phyloP scores from a whole-genome alignment of 192 early-diverging fungal genomes.

The Phlyctochytrium bullatum region DNA sequence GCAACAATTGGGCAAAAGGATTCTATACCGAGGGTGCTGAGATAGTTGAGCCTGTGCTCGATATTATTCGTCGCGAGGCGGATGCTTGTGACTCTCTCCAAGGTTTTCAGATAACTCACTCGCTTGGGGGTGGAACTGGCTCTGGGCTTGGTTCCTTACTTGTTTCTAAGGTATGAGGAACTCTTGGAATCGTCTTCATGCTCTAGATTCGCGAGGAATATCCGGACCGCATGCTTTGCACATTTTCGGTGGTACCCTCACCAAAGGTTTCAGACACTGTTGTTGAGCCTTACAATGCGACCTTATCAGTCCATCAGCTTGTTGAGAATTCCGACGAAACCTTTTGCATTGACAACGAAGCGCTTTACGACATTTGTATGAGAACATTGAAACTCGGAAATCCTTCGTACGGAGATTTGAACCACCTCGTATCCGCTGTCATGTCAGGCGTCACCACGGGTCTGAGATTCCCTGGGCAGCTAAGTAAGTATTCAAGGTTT shows the following conservation, averaged over 20 bases:
- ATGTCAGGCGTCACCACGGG: conserved; percentile 97
- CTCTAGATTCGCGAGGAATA: conserved; percentile 92
- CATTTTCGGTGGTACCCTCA: conserved; percentile 95
- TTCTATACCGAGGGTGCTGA: conserved; percentile 99
- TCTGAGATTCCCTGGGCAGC: conserved; percentile 98
- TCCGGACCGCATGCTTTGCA: conserved; percentile 98
- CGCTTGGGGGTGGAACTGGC: conserved; percentile 96
- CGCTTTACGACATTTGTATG: conserved; percentile 99
- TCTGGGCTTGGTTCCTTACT: conserved; percentile 95
- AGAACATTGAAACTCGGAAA: conserved; percentile 92
- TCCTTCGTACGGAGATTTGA: conserved; percentile 93
- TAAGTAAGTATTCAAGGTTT: conserved; percentile 60
- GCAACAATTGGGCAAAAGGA: conserved; percentile 99
- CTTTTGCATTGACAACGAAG: conserved; percentile 99
- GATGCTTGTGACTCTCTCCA: conserved; percentile 95
- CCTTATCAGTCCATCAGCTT: conserved; percentile 94
- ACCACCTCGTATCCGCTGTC: conserved; percentile 93
- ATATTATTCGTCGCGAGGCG: conserved; percentile 95
- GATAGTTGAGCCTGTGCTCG: conserved; percentile 91
- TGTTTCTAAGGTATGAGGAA: conserved; percentile 67
- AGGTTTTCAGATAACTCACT: conserved; percentile 98
- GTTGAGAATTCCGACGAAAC: conserved; percentile 99
- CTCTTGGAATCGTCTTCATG: background rate
- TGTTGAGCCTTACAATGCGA: conserved; percentile 99
- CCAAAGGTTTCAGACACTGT: conserved; percentile 98